Percentiles rank a stretch among this genome's conserved stretches.
These are phyloP conservation scores for Penicillium glabrum DNA, from an alignment of 2,329 filamentous ascomycete genomes.

Conservation along the genomic window DNA sequence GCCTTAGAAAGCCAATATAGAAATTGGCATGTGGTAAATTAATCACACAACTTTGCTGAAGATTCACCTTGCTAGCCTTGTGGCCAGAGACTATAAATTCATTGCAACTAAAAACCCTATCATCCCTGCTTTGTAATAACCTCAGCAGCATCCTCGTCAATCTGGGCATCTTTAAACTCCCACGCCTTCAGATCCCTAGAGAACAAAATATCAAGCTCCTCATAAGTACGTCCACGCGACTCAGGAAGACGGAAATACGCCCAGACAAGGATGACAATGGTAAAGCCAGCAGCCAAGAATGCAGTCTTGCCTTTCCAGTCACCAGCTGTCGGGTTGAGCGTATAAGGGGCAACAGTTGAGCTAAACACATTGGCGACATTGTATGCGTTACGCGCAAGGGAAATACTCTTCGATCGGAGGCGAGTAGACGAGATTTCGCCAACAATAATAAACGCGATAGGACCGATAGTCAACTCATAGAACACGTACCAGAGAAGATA, in stretches of 20 bases:
- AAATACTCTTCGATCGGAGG: constrained; percentile 55
- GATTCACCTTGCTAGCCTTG: too few relatives aligned
- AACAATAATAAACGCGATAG: constrained; percentile 53
- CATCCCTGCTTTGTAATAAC: not conserved
- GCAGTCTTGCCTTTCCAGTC: constrained; percentile 42
- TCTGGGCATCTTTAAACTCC: not conserved
- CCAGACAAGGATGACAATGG: constrained; percentile 37
- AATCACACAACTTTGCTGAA: too few relatives aligned
- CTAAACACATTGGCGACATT: constrained; percentile 49
- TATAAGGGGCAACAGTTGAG: constrained; percentile 34
- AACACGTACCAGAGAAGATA: constrained; percentile 53
- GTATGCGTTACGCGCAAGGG: constrained; percentile 51
- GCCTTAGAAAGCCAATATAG: too few relatives aligned
- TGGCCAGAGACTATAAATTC: not conserved
- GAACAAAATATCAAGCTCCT: constrained; percentile 42
- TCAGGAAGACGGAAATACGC: constrained; percentile 44
- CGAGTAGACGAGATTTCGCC: constrained; percentile 54
- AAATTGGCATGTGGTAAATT: too few relatives aligned
- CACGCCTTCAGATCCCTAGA: not conserved
- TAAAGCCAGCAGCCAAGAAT: constrained; percentile 44
- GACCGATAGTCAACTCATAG: constrained; percentile 55
- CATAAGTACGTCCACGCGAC: constrained; percentile 40
- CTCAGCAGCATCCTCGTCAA: not conserved
- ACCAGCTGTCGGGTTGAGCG: constrained; percentile 32
- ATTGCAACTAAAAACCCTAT: not conserved